Percentiles rank a stretch among this genome's conserved stretches.
These are phyloP conservation scores for Aspergillus fischeri DNA, from an alignment of 2,329 filamentous ascomycete species.

Conservation along the genomic window DNA sequence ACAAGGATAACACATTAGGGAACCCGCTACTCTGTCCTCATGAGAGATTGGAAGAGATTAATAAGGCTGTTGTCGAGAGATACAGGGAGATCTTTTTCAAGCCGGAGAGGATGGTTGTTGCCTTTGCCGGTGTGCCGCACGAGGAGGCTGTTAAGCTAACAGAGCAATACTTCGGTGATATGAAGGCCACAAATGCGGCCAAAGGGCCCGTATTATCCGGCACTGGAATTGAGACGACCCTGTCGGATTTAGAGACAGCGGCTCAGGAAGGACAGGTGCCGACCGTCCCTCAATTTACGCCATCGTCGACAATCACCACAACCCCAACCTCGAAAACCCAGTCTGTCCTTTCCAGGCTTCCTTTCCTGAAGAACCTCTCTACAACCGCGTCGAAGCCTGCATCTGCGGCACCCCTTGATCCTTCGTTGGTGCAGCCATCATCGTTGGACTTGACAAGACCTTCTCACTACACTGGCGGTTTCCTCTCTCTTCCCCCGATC, in stretches of 20 bases:
- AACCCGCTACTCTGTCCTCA: conserved; percentile 89
- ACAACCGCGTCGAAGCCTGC: conserved; percentile 62
- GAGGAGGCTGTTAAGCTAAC: conserved; percentile 71
- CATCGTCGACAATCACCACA: conserved; percentile 35
- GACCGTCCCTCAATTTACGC: conserved; percentile 38
- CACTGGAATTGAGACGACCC: conserved; percentile 54
- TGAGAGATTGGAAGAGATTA: conserved; percentile 72
- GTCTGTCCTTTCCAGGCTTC: conserved; percentile 75
- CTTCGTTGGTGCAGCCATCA: conserved; percentile 41
- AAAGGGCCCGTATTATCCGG: conserved; percentile 50
- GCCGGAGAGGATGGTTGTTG: conserved; percentile 88
- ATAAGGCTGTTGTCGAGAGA: conserved; percentile 66
- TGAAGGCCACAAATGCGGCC: conserved; percentile 58
- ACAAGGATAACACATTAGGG: conserved; percentile 91
- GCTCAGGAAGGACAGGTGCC: conserved; percentile 29
- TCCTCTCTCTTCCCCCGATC: conserved; percentile 76
- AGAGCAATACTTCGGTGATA: conserved; percentile 86
- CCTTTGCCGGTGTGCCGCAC: conserved; percentile 89
- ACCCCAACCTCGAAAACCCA: conserved; percentile 42
- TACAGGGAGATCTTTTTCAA: conserved; percentile 82
- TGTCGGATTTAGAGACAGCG: conserved; percentile 28
- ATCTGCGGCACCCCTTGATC: conserved; percentile 52
- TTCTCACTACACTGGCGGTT: conserved; percentile 88
- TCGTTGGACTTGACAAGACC: conserved; percentile 58
- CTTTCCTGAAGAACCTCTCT: conserved; percentile 85